These are phyloP conservation scores for Ramaria sp. DNA, from an alignment of 768 basidiomycete genomes.

Conservation along the genomic window DNA sequence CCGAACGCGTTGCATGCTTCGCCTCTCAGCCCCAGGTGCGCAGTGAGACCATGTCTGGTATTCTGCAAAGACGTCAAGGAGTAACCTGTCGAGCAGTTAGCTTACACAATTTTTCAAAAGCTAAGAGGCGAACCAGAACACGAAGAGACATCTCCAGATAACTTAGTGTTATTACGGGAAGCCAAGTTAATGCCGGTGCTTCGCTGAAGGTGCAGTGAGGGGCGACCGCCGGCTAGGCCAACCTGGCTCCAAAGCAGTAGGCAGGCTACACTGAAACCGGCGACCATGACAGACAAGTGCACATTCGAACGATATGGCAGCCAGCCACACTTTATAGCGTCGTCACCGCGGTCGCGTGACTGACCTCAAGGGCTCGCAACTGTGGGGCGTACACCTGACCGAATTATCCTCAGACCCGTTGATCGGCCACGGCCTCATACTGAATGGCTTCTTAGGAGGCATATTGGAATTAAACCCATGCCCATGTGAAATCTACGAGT, in stretches of 20 bases:
- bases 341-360: background rate
- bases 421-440: too few relatives aligned
- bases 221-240: background rate
- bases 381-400: too few relatives aligned
- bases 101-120: background rate
- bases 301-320: slow-evolving; percentile 21
- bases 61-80: slow-evolving; percentile 33
- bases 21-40: slow-evolving; percentile 43
- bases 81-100: slow-evolving; percentile 35
- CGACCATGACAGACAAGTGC: slow-evolving; percentile 34
- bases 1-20: slow-evolving; percentile 57
- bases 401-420: too few relatives aligned
- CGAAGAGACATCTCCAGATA: slow-evolving; percentile 3
- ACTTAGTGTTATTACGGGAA: background rate
- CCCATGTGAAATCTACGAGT: too few relatives aligned
- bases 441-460: too few relatives aligned
- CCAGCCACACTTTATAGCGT: background rate
- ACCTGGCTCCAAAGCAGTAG: background rate
- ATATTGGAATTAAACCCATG: too few relatives aligned
- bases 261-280: background rate
- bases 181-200: background rate
- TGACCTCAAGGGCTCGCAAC: background rate
- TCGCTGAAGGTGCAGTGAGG: background rate
- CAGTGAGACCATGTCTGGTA: slow-evolving; percentile 39
- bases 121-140: background rate